Evolutionary conservation across 306 rosid species (phyloP).

Genomic region (Trifolium repens): DNA sequence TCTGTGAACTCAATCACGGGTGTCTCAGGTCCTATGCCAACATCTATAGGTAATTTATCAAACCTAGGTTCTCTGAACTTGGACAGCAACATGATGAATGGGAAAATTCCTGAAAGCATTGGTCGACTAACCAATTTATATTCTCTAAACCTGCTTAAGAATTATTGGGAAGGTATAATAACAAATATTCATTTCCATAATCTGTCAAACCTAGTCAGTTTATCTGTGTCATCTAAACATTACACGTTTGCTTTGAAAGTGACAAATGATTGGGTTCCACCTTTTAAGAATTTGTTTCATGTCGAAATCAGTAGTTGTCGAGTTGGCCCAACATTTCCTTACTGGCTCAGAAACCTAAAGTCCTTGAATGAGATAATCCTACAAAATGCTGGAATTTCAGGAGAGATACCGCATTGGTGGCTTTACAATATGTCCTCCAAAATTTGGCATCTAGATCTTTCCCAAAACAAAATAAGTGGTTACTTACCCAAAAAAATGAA

Average conservation of each 20-base stretch:
- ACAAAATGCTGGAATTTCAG: slow-evolving; percentile 6
- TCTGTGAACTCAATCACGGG: background rate
- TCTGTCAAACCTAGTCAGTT: background rate
- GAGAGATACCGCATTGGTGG: slow-evolving; percentile 29
- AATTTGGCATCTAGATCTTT: slow-evolving; percentile 13
- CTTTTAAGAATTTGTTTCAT: background rate
- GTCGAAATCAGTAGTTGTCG: background rate
- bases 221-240: slow-evolving; percentile 7
- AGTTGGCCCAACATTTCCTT: slow-evolving; percentile 33
- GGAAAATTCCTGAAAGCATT: slow-evolving; percentile 37
- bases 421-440: slow-evolving; percentile 25
- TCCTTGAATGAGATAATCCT: background rate
- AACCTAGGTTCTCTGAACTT: background rate
- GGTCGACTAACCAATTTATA: slow-evolving; percentile 3
- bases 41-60: slow-evolving; percentile 25
- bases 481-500: slow-evolving; percentile 16
- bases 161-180: slow-evolving; percentile 32
- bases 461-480: slow-evolving; percentile 34
- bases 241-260: slow-evolving; percentile 15
- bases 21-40: slow-evolving; percentile 26
- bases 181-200: slow-evolving; percentile 27
- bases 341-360: slow-evolving; percentile 15
- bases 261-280: slow-evolving; percentile 20
- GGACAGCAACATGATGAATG: slow-evolving; percentile 12
- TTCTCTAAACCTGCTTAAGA: background rate